A percentile compares a stretch with the other conserved stretches of the same genome.
Conservation (phyloP, 1,284 basidiomycete genomes). For the Pyrrhoderma lamaoense region DNA sequence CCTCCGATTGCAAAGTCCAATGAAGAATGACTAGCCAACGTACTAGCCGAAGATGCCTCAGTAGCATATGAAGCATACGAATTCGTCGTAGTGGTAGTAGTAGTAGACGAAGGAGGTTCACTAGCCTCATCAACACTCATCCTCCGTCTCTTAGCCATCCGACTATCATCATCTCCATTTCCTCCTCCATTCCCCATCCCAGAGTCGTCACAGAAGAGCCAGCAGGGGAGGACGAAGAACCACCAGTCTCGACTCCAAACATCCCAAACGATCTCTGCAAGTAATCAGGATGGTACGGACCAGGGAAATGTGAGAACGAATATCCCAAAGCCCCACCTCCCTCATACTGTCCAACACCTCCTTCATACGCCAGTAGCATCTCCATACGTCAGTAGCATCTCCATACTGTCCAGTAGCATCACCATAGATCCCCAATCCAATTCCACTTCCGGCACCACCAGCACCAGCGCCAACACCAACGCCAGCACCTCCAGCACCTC, state of each 20-base stretch:
- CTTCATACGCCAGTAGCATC: slow-evolving; percentile 26
- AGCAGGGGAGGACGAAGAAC: background rate
- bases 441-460: slow-evolving; percentile 35
- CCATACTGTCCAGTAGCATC: slow-evolving; percentile 17
- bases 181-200: background rate
- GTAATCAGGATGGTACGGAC: slow-evolving; percentile 67
- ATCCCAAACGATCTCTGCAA: slow-evolving; percentile 44
- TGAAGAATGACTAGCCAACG: no score
- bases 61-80: slow-evolving; percentile 52
- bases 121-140: slow-evolving; percentile 68
- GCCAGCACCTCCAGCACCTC: slow-evolving; percentile 20
- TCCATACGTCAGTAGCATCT: slow-evolving; percentile 23
- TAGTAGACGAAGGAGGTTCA: slow-evolving; percentile 50
- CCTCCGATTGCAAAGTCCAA: no score
- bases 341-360: no score
- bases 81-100: slow-evolving; percentile 35
- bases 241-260: background rate
- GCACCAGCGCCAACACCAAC: slow-evolving; percentile 52
- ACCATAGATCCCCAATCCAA: slow-evolving; percentile 7
- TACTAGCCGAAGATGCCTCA: no score
- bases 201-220: background rate
- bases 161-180: slow-evolving; percentile 23
- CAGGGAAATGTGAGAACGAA: slow-evolving; percentile 51
- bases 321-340: no score
- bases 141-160: slow-evolving; percentile 55